Conservation (phyloP, 768 basidiomycete species). For the Phanerochaete sordida region DNA sequence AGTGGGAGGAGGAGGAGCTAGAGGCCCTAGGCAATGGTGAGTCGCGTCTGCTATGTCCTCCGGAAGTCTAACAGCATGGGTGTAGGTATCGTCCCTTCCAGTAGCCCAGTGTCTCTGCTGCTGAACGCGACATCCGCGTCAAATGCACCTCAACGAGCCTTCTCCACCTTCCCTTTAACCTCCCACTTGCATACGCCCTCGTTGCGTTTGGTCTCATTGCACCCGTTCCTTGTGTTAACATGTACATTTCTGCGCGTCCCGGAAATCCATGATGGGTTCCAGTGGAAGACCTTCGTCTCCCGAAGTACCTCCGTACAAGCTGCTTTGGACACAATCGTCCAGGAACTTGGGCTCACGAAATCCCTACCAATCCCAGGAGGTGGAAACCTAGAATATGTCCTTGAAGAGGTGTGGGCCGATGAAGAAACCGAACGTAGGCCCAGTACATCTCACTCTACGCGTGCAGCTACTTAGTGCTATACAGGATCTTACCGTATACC, state of each 20-base stretch:
- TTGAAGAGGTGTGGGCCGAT: constrained; percentile 66
- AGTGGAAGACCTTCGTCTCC: constrained; percentile 64
- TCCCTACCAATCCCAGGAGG: constrained; percentile 64
- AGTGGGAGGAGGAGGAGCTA: constrained; percentile 73
- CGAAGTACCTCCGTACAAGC: constrained; percentile 52
- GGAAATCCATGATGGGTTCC: constrained; percentile 71
- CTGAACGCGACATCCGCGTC: constrained; percentile 38
- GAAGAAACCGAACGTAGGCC: constrained; percentile 52
- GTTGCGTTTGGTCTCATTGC: constrained; percentile 68
- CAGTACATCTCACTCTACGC: too few species aligned
- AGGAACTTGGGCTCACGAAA: constrained; percentile 70
- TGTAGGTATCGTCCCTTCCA: constrained; percentile 48
- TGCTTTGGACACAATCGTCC: constrained; percentile 45
- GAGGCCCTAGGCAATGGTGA: constrained; percentile 61
- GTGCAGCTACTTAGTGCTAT: not conserved
- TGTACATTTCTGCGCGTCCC: constrained; percentile 66
- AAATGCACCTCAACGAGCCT: constrained; percentile 43
- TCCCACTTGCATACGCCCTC: constrained; percentile 63
- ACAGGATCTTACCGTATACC: constrained; percentile 45
- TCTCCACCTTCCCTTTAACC: constrained; percentile 69
- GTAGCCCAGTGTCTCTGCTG: constrained; percentile 48
- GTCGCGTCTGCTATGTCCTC: constrained; percentile 15
- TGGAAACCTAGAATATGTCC: constrained; percentile 64
- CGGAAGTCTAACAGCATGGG: not conserved
- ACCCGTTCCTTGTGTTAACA: constrained; percentile 52